Evolutionary conservation across 2,329 filamentous ascomycete genomes (phyloP).

Genomic region (Penicillium olsonii): DNA sequence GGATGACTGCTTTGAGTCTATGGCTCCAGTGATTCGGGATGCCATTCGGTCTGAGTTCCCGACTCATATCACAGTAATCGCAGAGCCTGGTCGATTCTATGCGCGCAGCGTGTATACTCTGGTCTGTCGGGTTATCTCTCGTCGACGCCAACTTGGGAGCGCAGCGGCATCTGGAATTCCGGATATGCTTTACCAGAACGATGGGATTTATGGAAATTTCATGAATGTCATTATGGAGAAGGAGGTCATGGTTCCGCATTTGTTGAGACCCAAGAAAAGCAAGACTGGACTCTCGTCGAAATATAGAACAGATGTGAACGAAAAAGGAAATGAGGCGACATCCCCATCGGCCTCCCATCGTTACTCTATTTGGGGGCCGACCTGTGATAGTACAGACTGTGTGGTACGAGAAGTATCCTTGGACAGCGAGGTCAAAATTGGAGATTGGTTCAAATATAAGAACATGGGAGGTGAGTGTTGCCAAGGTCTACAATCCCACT

Average conservation of each 20-base stretch:
- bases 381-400: constrained; percentile 30
- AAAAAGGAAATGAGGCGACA: constrained; percentile 13
- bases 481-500: background rate
- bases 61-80: constrained; percentile 17
- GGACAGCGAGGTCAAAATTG: constrained; percentile 19
- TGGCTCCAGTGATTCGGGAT: constrained; percentile 13
- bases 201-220: constrained; percentile 32
- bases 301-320: constrained; percentile 8
- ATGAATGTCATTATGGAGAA: constrained; percentile 18
- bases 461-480: constrained; percentile 31
- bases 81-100: constrained; percentile 29
- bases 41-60: constrained; percentile 13
- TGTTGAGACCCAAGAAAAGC: constrained; percentile 5
- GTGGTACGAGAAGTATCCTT: constrained; percentile 18
- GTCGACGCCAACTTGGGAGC: constrained; percentile 15
- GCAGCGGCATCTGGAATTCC: constrained; percentile 4
- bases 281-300: background rate
- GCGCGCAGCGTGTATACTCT: constrained; percentile 26
- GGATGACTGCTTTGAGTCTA: constrained; percentile 22
- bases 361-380: constrained; percentile 33
- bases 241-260: constrained; percentile 10
- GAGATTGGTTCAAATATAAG: constrained; percentile 30
- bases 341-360: constrained; percentile 3
- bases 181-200: constrained; percentile 33
- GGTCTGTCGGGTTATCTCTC: constrained; percentile 23